These are phyloP conservation scores for Colletotrichum spaethianum DNA, from an alignment of 2,329 filamentous ascomycete species.

Conservation along the genomic window DNA sequence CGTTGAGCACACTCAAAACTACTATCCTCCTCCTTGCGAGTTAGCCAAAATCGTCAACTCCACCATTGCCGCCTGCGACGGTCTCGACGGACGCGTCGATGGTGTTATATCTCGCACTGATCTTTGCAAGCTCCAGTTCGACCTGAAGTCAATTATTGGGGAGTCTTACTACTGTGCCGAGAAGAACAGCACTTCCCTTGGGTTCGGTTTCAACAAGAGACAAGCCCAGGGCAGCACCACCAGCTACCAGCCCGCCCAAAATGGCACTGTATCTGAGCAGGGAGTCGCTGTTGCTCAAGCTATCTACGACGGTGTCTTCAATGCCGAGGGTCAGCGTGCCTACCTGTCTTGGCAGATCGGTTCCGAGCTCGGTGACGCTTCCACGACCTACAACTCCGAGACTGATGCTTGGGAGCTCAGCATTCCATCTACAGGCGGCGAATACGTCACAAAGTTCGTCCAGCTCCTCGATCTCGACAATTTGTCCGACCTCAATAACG, in stretches of 20 bases:
- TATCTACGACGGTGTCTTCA: slow-evolving; percentile 53
- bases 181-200: slow-evolving; percentile 41
- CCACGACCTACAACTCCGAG: slow-evolving; percentile 50
- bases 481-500: slow-evolving; percentile 58
- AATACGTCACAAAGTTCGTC: slow-evolving; percentile 58
- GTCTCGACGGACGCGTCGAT: slow-evolving; percentile 67
- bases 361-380: slow-evolving; percentile 50
- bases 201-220: slow-evolving; percentile 47
- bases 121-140: slow-evolving; percentile 53
- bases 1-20: slow-evolving; percentile 53
- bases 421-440: slow-evolving; percentile 51
- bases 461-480: slow-evolving; percentile 54
- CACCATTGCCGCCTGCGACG: slow-evolving; percentile 68
- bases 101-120: slow-evolving; percentile 47
- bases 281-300: slow-evolving; percentile 51
- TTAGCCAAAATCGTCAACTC: slow-evolving; percentile 66
- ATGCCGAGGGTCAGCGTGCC: slow-evolving; percentile 51
- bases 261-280: slow-evolving; percentile 52
- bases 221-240: slow-evolving; percentile 45
- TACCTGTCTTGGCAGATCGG: slow-evolving; percentile 47
- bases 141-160: slow-evolving; percentile 50
- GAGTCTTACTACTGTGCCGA: slow-evolving; percentile 50
- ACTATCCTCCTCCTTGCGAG: slow-evolving; percentile 60
- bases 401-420: slow-evolving; percentile 51
- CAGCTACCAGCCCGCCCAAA: slow-evolving; percentile 48